phyloP scores from a whole-genome alignment of 2,329 filamentous ascomycete species.

The Teratosphaeria epicoccoides region DNA sequence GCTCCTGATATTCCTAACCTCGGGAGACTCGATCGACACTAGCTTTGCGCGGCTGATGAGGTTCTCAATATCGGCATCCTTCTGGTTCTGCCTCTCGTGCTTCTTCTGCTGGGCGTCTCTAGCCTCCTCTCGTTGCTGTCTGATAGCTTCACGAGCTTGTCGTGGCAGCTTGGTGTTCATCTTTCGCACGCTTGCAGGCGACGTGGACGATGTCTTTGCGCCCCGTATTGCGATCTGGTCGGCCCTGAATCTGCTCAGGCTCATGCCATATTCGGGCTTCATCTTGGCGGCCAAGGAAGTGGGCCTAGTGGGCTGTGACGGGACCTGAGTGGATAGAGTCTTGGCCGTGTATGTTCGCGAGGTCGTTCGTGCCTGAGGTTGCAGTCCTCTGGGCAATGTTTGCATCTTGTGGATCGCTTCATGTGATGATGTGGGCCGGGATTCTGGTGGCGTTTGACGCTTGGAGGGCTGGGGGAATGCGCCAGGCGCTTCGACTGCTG shows the following conservation, averaged over 20 bases:
- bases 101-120: background rate
- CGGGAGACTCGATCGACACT: background rate
- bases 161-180: background rate
- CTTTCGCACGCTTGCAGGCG: background rate
- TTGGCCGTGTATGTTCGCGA: background rate
- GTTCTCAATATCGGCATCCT: slow-evolving; percentile 1
- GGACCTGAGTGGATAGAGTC: background rate
- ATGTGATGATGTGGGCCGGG: background rate
- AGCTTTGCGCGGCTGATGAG: slow-evolving; percentile 1
- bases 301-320: background rate
- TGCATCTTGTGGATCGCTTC: background rate
- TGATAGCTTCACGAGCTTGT: background rate
- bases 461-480: background rate
- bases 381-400: background rate
- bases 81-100: background rate
- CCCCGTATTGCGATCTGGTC: background rate
- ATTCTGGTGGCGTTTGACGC: background rate
- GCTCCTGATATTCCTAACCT: background rate
- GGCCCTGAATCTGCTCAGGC: background rate
- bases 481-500: background rate
- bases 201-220: background rate
- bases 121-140: slow-evolving; percentile 1
- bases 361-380: background rate
- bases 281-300: background rate
- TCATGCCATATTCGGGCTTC: background rate